These are phyloP conservation scores for Rhizomucor pusillus DNA, from an alignment of 371 early-diverging fungal species.

Conservation along the genomic window DNA sequence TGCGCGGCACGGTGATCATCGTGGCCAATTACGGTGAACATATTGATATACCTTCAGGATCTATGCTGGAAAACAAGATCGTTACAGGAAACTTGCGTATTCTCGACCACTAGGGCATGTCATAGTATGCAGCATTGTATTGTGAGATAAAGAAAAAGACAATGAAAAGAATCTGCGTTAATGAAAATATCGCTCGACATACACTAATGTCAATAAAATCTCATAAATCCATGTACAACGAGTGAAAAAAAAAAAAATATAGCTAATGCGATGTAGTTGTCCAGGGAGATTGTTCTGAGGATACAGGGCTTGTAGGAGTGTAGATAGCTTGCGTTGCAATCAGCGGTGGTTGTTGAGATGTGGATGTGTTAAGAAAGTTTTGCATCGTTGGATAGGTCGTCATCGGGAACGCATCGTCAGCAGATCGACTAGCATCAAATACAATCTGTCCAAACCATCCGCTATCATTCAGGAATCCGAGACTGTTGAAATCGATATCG, in stretches of 20 bases:
- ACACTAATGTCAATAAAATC: too few species aligned
- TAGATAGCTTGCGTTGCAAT: not conserved
- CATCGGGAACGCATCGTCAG: not conserved
- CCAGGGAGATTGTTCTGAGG: not conserved
- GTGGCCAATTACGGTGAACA: conserved; percentile 94
- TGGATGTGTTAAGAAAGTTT: not conserved
- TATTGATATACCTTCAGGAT: conserved; percentile 98
- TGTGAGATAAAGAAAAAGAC: too few species aligned
- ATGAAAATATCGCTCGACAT: too few species aligned
- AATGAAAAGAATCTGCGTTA: too few species aligned
- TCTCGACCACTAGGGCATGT: conserved; percentile 59
- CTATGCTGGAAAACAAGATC: conserved; percentile 98
- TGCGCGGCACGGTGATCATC: conserved; percentile 98
- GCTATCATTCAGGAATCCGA: conserved; percentile 38
- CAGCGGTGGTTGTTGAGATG: too few species aligned
- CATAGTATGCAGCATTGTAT: too few species aligned
- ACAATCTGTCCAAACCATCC: conserved; percentile 47
- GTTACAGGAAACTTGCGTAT: conserved; percentile 96
- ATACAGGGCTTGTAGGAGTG: not conserved
- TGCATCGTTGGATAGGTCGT: conserved; percentile 6
- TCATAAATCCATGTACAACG: too few species aligned
- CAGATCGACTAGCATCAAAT: conserved; percentile 27
- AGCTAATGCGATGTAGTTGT: too few species aligned
- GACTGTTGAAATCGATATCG: conserved; percentile 37
- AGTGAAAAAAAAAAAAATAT: too few species aligned